Evolutionary conservation across 768 basidiomycete genomes (phyloP).

Genomic region (Pseudohyphozyma bogoriensis): DNA sequence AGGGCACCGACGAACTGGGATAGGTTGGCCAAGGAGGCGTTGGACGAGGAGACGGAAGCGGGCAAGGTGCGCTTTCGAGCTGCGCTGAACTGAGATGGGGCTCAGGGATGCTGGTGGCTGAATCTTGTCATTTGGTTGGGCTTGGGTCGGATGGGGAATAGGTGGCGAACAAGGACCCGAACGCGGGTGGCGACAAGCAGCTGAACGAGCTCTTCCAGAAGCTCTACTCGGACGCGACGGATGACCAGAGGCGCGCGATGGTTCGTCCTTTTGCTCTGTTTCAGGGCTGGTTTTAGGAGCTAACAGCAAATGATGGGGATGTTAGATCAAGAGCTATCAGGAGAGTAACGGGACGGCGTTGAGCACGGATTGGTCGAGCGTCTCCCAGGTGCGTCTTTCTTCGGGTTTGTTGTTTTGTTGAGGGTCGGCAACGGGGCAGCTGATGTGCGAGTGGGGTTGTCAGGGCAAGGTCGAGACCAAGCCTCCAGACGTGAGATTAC

Average conservation of each 20-base stretch:
- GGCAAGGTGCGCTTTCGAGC: background rate
- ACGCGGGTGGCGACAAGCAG: slow-evolving; percentile 75
- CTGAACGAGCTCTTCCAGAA: slow-evolving; percentile 62
- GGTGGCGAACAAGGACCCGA: slow-evolving; percentile 62
- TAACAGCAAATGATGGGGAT: too few species aligned
- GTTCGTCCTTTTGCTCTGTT: too few species aligned
- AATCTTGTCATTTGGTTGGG: too few species aligned
- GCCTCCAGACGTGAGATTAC: slow-evolving; percentile 49
- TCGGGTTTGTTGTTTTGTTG: background rate
- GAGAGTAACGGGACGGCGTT: slow-evolving; percentile 93
- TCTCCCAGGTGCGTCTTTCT: slow-evolving; percentile 45
- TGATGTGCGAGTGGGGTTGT: background rate
- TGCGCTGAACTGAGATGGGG: too few species aligned
- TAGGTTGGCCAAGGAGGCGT: slow-evolving; percentile 58
- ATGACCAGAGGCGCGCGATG: slow-evolving; percentile 87
- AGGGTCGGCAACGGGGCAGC: background rate
- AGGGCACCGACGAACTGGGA: slow-evolving; percentile 79
- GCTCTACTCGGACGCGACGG: slow-evolving; percentile 80
- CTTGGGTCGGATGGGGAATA: too few species aligned
- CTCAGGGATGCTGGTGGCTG: too few species aligned
- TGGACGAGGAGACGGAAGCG: slow-evolving; percentile 49
- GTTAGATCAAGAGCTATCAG: slow-evolving; percentile 91
- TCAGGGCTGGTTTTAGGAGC: too few species aligned
- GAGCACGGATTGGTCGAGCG: slow-evolving; percentile 92
- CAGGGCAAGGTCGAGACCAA: slow-evolving; percentile 56